A percentile compares a stretch with the other conserved stretches of the same genome.
Conservation (phyloP, 1,284 basidiomycete genomes). For the Heterobasidion occidentale region DNA sequence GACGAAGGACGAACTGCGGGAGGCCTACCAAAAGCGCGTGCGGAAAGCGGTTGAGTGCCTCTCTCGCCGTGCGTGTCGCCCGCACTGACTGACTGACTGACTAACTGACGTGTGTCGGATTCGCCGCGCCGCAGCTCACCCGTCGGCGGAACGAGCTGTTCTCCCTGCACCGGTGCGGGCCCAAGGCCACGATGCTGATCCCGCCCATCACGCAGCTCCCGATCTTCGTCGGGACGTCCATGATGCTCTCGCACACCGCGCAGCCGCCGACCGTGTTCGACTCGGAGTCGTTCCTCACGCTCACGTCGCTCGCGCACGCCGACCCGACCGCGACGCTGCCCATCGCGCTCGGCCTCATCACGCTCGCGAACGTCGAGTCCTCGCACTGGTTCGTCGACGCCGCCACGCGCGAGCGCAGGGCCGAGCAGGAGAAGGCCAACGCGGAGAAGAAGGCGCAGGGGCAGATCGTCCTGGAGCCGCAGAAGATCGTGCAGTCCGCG, state of each 20-base stretch:
- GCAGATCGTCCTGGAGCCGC: constrained; percentile 37
- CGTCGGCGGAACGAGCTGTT: constrained; percentile 51
- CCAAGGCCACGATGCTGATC: constrained; percentile 49
- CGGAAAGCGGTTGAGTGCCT: constrained; percentile 10
- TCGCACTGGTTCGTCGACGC: constrained; percentile 60
- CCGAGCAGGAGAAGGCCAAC: constrained; percentile 33
- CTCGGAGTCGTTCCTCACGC: constrained; percentile 65
- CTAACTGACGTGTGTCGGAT: not conserved
- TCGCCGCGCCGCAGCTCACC: constrained; percentile 35
- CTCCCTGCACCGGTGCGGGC: constrained; percentile 47
- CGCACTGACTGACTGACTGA: not conserved
- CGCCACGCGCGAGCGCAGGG: constrained; percentile 42
- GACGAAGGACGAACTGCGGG: constrained; percentile 44
- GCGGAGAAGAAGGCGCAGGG: constrained; percentile 29
- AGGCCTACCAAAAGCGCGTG: constrained; percentile 39
- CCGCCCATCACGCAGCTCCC: constrained; percentile 67
- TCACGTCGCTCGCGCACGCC: constrained; percentile 61
- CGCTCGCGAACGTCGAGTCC: constrained; percentile 73
- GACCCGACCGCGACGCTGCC: constrained; percentile 69
- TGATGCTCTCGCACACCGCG: constrained; percentile 51
- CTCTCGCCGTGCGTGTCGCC: no score
- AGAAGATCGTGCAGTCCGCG: constrained; percentile 50
- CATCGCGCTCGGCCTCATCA: constrained; percentile 63
- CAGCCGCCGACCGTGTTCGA: constrained; percentile 57
- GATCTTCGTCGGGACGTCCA: constrained; percentile 59